phyloP scores from a whole-genome alignment of 371 early-diverging fungal species.

The Haplosporangium sp. region DNA sequence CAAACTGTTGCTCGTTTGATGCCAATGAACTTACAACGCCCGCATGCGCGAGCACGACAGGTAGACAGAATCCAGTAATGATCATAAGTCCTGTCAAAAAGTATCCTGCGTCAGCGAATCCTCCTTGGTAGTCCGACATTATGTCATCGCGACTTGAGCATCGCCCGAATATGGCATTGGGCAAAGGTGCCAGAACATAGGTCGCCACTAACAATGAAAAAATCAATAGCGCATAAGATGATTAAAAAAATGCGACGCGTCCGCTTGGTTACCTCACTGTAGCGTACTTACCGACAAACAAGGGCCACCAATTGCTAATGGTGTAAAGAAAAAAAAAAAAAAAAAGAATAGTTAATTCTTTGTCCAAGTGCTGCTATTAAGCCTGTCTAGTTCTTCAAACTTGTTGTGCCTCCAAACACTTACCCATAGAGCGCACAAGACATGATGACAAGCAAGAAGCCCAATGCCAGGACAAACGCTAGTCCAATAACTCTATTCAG shows the following conservation, averaged over 20 bases:
- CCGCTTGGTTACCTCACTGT: background rate
- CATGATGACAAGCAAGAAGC: slow-evolving; percentile 90
- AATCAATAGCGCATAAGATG: background rate
- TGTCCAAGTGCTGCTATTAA: background rate
- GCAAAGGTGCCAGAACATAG: slow-evolving; percentile 89
- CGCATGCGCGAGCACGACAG: slow-evolving; percentile 80
- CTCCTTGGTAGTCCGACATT: slow-evolving; percentile 81
- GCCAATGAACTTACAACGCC: slow-evolving; percentile 62
- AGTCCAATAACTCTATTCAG: slow-evolving; percentile 77
- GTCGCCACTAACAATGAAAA: slow-evolving; percentile 68
- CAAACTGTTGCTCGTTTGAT: too few species aligned
- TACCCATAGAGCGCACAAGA: slow-evolving; percentile 92
- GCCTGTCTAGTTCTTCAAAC: background rate
- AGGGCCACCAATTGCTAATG: slow-evolving; percentile 91
- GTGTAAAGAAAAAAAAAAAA: background rate
- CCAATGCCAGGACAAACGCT: slow-evolving; percentile 88
- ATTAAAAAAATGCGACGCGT: background rate
- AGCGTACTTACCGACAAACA: slow-evolving; percentile 74
- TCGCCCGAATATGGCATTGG: slow-evolving; percentile 86
- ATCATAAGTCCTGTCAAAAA: slow-evolving; percentile 93
- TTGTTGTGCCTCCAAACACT: slow-evolving; percentile 16
- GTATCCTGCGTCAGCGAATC: slow-evolving; percentile 88
- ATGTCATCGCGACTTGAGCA: slow-evolving; percentile 80
- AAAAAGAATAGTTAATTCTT: background rate
- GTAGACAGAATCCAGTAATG: slow-evolving; percentile 90